A percentile compares a stretch with the other conserved stretches of the same genome.
Evolutionary conservation across 306 rosid species (phyloP).

Genomic region (Cicer cuneatum): DNA sequence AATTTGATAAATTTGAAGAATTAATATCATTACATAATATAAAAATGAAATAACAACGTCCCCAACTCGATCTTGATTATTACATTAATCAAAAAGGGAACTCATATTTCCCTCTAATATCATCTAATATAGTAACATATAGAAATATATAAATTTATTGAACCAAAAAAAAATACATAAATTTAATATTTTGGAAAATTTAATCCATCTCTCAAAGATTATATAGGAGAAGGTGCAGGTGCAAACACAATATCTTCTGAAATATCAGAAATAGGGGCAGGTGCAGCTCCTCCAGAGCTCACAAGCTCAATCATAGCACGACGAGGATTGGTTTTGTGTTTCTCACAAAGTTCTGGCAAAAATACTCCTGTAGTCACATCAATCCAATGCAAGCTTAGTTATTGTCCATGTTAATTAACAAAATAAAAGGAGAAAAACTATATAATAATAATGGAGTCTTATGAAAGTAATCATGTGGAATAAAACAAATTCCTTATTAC

Average conservation of each 20-base stretch:
- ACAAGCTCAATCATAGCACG: constrained; percentile 69
- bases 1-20: not conserved
- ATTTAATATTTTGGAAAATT: not conserved
- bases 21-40: not conserved
- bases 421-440: not conserved
- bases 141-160: not conserved
- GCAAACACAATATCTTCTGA: constrained; percentile 32
- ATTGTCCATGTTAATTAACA: not conserved
- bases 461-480: not conserved
- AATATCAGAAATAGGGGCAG: constrained; percentile 39
- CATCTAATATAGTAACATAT: constrained; percentile 1
- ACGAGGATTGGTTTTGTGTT: constrained; percentile 60
- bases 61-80: not conserved
- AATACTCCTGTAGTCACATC: constrained; percentile 60
- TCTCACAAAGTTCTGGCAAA: constrained; percentile 72
- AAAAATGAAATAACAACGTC: not conserved
- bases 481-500: not conserved
- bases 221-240: constrained; percentile 44
- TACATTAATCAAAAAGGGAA: constrained; percentile 6
- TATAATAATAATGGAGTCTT: not conserved
- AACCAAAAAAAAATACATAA: not conserved
- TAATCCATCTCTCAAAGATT: not conserved
- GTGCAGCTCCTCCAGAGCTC: constrained; percentile 64
- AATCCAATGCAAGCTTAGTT: not conserved
- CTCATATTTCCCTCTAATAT: not conserved